These are phyloP conservation scores for Ramaria sp. DNA, from an alignment of 768 basidiomycete genomes.

Conservation along the genomic window DNA sequence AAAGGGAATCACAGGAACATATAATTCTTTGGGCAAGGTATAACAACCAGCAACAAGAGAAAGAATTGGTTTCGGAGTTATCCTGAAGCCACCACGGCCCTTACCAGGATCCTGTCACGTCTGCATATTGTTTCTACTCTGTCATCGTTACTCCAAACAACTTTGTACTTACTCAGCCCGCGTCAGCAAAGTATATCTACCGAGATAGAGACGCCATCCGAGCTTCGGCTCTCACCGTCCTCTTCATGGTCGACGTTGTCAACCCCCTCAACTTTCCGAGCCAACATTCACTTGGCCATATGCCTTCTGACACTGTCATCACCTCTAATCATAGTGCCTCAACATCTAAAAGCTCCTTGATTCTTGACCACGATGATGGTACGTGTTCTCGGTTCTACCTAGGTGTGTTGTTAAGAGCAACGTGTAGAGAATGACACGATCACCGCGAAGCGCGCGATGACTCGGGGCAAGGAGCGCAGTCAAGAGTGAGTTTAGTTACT, in stretches of 20 bases:
- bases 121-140: background rate
- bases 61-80: background rate
- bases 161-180: background rate
- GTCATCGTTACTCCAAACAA: background rate
- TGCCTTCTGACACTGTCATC: background rate
- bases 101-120: background rate
- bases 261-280: conserved; percentile 2
- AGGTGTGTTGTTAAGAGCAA: background rate
- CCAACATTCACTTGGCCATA: conserved; percentile 6
- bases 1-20: background rate
- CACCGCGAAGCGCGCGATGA: conserved; percentile 40
- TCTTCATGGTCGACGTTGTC: conserved; percentile 9
- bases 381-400: background rate
- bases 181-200: background rate
- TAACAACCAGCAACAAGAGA: background rate
- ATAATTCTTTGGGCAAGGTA: background rate
- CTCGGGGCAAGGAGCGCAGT: conserved; percentile 31
- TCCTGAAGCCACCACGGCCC: background rate
- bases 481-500: conserved; percentile 46
- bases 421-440: conserved; percentile 64
- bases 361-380: conserved; percentile 54
- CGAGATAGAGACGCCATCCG: background rate
- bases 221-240: conserved; percentile 6
- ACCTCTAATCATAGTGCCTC: conserved; percentile 23
- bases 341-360: conserved; percentile 45